phyloP scores from a whole-genome alignment of 139 green algal species.

The Edaphochlamys debaryana region DNA sequence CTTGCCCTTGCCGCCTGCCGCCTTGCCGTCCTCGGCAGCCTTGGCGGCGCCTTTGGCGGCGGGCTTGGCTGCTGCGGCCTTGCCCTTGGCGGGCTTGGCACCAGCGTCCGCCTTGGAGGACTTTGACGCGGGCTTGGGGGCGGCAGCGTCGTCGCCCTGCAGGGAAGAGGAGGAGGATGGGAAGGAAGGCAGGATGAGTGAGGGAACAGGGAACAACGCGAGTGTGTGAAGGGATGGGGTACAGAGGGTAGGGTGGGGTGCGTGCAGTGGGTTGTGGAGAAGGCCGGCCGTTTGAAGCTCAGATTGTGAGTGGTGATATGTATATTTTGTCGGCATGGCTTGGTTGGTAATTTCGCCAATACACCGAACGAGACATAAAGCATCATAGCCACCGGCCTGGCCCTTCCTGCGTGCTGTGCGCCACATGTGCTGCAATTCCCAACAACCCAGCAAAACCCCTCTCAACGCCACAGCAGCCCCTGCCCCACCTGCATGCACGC shows the following conservation, averaged over 20 bases:
- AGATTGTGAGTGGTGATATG: conserved; percentile 71
- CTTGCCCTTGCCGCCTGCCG: not conserved
- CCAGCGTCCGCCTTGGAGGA: too few relatives aligned
- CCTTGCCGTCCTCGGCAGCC: not conserved
- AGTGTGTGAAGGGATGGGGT: not conserved
- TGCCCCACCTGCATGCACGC: conserved; percentile 65
- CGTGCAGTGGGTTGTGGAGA: too few relatives aligned
- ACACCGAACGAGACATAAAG: conserved; percentile 69
- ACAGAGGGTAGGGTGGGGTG: too few relatives aligned
- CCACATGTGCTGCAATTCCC: too few relatives aligned
- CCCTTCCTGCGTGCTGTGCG: too few relatives aligned
- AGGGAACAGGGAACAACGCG: not conserved
- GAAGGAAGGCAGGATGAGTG: not conserved
- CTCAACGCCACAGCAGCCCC: too few relatives aligned
- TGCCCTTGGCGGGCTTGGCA: too few relatives aligned
- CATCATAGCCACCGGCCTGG: conserved; percentile 57
- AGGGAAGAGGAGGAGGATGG: too few relatives aligned
- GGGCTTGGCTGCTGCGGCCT: not conserved
- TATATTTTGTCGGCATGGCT: conserved; percentile 60
- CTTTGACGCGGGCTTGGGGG: not conserved
- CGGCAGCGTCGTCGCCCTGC: not conserved
- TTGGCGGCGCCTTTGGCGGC: not conserved
- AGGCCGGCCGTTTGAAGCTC: conserved; percentile 28
- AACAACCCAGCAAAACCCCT: too few relatives aligned
- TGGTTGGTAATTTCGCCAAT: conserved; percentile 61